Percentiles rank a stretch among this genome's conserved stretches.
Evolutionary conservation across 164 flowering plant genomes (phyloP).

Genomic region (Dillenia suffruticosa): DNA sequence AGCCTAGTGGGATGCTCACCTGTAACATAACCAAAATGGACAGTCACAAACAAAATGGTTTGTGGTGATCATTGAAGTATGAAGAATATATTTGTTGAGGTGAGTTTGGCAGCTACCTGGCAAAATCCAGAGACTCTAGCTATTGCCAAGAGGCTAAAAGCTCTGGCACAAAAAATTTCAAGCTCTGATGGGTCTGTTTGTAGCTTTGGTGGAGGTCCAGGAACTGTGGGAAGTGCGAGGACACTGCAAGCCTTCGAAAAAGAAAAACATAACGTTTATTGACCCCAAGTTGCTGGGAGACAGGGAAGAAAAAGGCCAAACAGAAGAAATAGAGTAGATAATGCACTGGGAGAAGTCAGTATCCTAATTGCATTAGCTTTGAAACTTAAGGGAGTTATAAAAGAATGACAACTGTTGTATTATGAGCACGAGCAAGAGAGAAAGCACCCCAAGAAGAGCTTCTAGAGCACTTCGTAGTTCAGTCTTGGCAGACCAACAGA

Average conservation of each 20-base stretch:
- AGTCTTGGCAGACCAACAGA: constrained; percentile 36
- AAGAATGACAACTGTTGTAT: background rate
- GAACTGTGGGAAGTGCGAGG: constrained; percentile 80
- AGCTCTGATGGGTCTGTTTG: constrained; percentile 42
- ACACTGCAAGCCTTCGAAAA: constrained; percentile 56
- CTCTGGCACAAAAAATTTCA: constrained; percentile 60
- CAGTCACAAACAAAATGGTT: background rate
- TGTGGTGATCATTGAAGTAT: no score
- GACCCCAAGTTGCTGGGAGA: no score
- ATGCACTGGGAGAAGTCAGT: no score
- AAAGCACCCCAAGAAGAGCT: constrained; percentile 64
- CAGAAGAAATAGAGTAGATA: background rate
- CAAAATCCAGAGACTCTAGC: constrained; percentile 89
- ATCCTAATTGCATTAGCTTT: no score
- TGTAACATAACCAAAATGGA: constrained; percentile 18
- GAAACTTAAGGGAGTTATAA: no score
- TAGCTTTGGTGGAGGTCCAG: constrained; percentile 84
- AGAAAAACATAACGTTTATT: background rate
- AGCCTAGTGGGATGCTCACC: constrained; percentile 83
- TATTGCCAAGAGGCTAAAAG: constrained; percentile 78
- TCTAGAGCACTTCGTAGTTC: constrained; percentile 62
- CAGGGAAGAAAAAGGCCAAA: background rate
- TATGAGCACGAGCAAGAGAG: background rate
- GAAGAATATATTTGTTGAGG: background rate
- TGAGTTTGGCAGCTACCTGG: constrained; percentile 38